These are phyloP conservation scores for cucumber (Cucumis sativus) DNA, from an alignment of 306 rosid genomes.

Conservation along the genomic window Cucumber_9930_V3 NC_026655.2:18741001-18741500, in stretches of 20 bases:
- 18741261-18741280: not conserved
- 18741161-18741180: not conserved
- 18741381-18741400: not conserved
- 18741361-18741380: not conserved
- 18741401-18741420: not conserved
- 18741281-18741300: not conserved
- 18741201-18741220: not conserved
- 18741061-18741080: not conserved
- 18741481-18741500: conserved; percentile 65
- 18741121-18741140: not conserved
- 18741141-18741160: not conserved
- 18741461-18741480: conserved; percentile 83
- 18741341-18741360: not conserved
- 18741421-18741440: not conserved
- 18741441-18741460: not conserved
- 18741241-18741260: not conserved
- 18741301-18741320: not conserved
- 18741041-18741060: not conserved
- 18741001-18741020: not conserved
- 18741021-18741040: not conserved
- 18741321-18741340: not conserved
- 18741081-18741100: not conserved
- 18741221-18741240: not conserved
- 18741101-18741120: not conserved
- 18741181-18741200: not conserved